Percentiles rank a stretch among this genome's conserved stretches.
phyloP scores from a whole-genome alignment of 2,329 filamentous ascomycete genomes.

The Cladosporium sp. region DNA sequence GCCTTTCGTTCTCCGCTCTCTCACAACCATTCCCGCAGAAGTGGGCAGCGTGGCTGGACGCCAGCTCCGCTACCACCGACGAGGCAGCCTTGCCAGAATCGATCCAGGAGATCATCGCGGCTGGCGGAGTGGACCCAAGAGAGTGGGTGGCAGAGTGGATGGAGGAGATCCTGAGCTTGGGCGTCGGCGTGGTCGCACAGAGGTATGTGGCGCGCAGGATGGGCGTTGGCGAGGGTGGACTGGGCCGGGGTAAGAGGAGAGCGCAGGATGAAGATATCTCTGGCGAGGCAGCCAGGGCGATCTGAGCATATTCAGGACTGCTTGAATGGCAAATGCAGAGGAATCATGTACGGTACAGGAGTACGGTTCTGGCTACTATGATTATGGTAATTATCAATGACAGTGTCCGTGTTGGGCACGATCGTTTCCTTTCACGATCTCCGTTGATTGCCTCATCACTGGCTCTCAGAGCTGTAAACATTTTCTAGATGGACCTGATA shows the following conservation, averaged over 20 bases:
- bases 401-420: neutral
- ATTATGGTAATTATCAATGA: constrained; percentile 2
- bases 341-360: neutral
- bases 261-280: constrained; percentile 56
- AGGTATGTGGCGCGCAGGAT: constrained; percentile 91
- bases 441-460: neutral
- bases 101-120: constrained; percentile 78
- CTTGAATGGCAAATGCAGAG: neutral
- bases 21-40: constrained; percentile 80
- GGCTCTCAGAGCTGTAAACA: no score
- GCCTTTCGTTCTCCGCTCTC: constrained; percentile 79
- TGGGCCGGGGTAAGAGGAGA: constrained; percentile 59
- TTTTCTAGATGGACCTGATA: no score
- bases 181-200: constrained; percentile 85
- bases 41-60: constrained; percentile 92
- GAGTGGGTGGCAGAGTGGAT: constrained; percentile 99
- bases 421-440: neutral
- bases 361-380: neutral
- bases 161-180: constrained; percentile 77
- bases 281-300: constrained; percentile 61
- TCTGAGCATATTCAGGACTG: constrained; percentile 24
- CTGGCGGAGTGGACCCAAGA: constrained; percentile 78
- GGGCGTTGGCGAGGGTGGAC: constrained; percentile 85
- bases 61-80: constrained; percentile 47
- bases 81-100: constrained; percentile 67